These are phyloP conservation scores for Calonectria leucothoes DNA, from an alignment of 2,329 filamentous ascomycete genomes.

Conservation along the genomic window DNA sequence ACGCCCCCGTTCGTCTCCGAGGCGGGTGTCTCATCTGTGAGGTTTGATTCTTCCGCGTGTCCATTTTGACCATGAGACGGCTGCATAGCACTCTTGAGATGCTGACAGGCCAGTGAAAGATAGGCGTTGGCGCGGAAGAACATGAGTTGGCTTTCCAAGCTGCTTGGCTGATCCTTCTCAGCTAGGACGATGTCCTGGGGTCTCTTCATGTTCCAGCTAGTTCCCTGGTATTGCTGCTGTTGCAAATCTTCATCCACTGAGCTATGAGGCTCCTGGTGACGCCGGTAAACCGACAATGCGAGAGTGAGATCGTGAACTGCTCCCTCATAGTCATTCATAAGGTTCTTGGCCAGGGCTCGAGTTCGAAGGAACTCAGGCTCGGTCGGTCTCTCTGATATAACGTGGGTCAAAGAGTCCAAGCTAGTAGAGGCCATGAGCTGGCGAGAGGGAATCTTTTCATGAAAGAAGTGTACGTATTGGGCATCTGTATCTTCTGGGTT, in stretches of 20 bases:
- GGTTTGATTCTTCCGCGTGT: constrained; percentile 15
- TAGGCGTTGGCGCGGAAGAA: constrained; percentile 83
- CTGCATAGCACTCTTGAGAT: constrained; percentile 68
- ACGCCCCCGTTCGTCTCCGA: constrained; percentile 7
- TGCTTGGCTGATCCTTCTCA: constrained; percentile 72
- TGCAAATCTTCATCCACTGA: constrained; percentile 64
- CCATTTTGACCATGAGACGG: constrained; percentile 4
- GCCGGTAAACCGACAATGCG: constrained; percentile 68
- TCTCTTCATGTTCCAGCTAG: constrained; percentile 37
- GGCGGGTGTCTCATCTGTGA: background rate
- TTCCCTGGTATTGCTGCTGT: constrained; percentile 55
- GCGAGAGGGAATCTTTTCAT: constrained; percentile 86
- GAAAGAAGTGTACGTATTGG: constrained; percentile 92
- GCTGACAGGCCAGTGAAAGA: constrained; percentile 75
- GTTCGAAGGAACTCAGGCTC: constrained; percentile 78
- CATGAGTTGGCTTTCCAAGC: constrained; percentile 78
- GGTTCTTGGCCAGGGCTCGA: constrained; percentile 77
- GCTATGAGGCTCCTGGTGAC: constrained; percentile 64
- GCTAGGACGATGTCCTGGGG: constrained; percentile 50
- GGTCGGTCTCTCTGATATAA: constrained; percentile 72
- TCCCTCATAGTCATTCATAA: constrained; percentile 79
- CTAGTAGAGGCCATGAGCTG: constrained; percentile 79
- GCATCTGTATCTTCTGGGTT: constrained; percentile 77
- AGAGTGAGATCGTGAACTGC: constrained; percentile 77
- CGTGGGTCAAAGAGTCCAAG: constrained; percentile 72